Evolutionary conservation across 495 filamentous ascomycete species (phyloP), one percentile per base, ranked within the genome.

Genomic region (Lasiosphaeria hispida): DNA sequence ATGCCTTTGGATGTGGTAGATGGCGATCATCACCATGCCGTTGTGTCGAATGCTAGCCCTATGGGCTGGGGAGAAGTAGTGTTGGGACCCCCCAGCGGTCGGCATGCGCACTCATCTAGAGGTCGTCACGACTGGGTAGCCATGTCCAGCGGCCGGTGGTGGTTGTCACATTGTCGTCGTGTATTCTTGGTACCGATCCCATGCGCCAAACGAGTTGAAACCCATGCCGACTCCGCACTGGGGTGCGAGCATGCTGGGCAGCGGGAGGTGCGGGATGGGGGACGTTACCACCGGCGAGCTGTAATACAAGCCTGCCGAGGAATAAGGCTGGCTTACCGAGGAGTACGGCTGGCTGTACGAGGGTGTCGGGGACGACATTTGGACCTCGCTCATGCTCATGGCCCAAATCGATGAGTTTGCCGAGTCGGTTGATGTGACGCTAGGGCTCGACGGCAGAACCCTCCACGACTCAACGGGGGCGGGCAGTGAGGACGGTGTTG

Each of bases 401-500:
- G 89, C 83, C 94, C 93, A 96, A 71, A 95, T 85, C 59, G 87
- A 80, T 35, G 83, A 77, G 58, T 81, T 82, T 14, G 23, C 41
- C 53, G 84, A 83, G 69, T 94, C 90, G 63, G 79, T 81, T 39
- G 85, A 81, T 42, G 77, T 77, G 47, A 90, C 83, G 65, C 85
- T 85, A 49, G 87, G 87, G 68, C 90, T 96, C 54, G 95, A 96
- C 62, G 94, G 87, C 56, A 97, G 79, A 66, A 97, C 87, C 71
- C 88, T 93, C 94, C 93, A 97, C 49, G 91, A 82, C 55, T 98
- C 95, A 62, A 96, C 85, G 10, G 91, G 86, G 44, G 83, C 84
- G 23, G 86, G 81, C 43, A 82, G 65, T 37, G 76, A 74, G 14
- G 83, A 73, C 10, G 80, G 75, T 30, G 74, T 69, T 13, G 73